Percentiles rank a stretch among this genome's conserved stretches.
phyloP scores from a whole-genome alignment of 768 basidiomycete species.

The Trametes cinnabarina region DNA sequence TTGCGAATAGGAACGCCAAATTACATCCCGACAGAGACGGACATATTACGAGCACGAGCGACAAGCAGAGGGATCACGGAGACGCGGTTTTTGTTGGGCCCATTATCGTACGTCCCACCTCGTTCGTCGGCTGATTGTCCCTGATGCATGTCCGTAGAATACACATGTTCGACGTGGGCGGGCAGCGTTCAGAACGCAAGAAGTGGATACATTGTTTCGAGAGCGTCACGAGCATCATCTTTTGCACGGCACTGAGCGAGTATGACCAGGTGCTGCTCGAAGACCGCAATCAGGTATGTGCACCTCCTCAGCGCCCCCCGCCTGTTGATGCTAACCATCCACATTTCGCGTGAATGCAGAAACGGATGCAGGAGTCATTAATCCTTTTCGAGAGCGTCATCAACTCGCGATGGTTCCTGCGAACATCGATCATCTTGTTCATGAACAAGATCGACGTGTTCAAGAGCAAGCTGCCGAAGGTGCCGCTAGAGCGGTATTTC shows the following conservation, averaged over 20 bases:
- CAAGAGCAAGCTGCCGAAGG: slow-evolving; percentile 68
- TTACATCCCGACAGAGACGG: slow-evolving; percentile 85
- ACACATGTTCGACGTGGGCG: slow-evolving; percentile 78
- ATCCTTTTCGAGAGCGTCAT: slow-evolving; percentile 75
- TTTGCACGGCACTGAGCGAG: slow-evolving; percentile 72
- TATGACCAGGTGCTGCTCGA: slow-evolving; percentile 74
- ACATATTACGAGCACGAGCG: slow-evolving; percentile 83
- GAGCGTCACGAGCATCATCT: slow-evolving; percentile 77
- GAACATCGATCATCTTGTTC: slow-evolving; percentile 65
- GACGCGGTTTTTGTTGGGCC: slow-evolving; percentile 75
- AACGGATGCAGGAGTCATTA: slow-evolving; percentile 74
- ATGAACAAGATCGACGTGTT: slow-evolving; percentile 76
- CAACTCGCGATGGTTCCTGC: slow-evolving; percentile 76
- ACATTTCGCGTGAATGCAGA: slow-evolving; percentile 38
- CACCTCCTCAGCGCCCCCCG: too few species aligned
- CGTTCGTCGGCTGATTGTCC: too few species aligned
- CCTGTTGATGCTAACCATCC: slow-evolving; percentile 8
- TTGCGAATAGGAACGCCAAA: slow-evolving; percentile 75
- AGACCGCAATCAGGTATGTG: slow-evolving; percentile 61
- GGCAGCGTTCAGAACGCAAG: slow-evolving; percentile 60
- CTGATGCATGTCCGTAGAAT: slow-evolving; percentile 33
- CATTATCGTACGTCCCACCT: slow-evolving; percentile 37
- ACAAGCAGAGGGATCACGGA: slow-evolving; percentile 92
- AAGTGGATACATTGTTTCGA: slow-evolving; percentile 70
- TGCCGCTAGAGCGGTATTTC: slow-evolving; percentile 73